phyloP scores from a whole-genome alignment of 352 stramenopile species.

The Phytopythium vexans region DNA sequence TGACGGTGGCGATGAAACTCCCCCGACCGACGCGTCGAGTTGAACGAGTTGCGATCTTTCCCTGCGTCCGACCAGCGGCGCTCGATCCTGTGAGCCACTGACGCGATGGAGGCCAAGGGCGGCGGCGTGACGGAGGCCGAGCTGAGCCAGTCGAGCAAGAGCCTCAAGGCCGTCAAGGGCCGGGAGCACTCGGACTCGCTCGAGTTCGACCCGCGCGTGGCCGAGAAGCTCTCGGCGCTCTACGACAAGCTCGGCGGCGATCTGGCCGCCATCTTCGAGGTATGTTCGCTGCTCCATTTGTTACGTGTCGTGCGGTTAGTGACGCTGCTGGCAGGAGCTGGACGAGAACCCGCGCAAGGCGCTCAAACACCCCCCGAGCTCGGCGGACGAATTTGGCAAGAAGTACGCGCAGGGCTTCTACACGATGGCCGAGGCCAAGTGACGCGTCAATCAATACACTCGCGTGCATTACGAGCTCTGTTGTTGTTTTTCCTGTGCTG shows the following conservation, averaged over 20 bases:
- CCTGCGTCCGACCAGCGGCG: too few relatives aligned
- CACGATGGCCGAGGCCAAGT: conserved; percentile 82
- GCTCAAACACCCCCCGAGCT: conserved; percentile 63
- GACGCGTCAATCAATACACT: conserved; percentile 1
- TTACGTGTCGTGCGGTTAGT: not conserved
- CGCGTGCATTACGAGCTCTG: not conserved
- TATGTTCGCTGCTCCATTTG: conserved; percentile 4
- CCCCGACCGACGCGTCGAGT: too few relatives aligned
- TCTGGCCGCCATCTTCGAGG: conserved; percentile 64
- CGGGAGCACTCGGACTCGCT: conserved; percentile 69
- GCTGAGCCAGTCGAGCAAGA: conserved; percentile 59
- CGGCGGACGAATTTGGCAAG: conserved; percentile 66
- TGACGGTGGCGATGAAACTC: too few relatives aligned
- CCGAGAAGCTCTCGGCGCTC: conserved; percentile 44
- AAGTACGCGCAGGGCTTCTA: conserved; percentile 84
- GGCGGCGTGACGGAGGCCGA: conserved; percentile 44
- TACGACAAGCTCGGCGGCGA: conserved; percentile 70
- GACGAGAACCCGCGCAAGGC: conserved; percentile 77
- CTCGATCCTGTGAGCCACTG: too few relatives aligned
- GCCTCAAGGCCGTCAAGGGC: conserved; percentile 58
- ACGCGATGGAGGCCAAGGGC: conserved; percentile 63
- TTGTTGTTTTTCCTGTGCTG: not conserved
- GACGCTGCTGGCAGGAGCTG: conserved; percentile 33
- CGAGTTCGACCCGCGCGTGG: conserved; percentile 57
- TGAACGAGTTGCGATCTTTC: too few relatives aligned